These are phyloP conservation scores for Ceratobasidium sp. DNA, from an alignment of 1,284 basidiomycete species.

Conservation along the genomic window DNA sequence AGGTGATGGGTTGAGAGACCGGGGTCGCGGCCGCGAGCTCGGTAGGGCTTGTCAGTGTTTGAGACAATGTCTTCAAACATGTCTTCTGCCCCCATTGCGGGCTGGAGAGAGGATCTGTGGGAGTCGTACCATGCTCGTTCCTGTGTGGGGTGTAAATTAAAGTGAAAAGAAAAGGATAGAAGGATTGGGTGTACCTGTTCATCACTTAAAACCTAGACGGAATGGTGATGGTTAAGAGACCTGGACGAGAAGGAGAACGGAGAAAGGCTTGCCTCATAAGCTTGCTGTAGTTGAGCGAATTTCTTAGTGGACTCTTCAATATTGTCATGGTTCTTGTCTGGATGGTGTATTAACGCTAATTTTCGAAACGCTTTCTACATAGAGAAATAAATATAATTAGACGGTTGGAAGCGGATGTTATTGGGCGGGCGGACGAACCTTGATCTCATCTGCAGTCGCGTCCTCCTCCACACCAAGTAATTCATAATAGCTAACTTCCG, in stretches of 20 bases:
- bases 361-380: conserved; percentile 84
- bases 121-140: conserved; percentile 99
- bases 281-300: conserved; percentile 92
- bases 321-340: conserved; percentile 88
- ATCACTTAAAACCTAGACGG: conserved; percentile 83
- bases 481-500: conserved; percentile 79
- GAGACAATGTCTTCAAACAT: conserved; percentile 89
- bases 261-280: conserved; percentile 81
- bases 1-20: conserved; percentile 87
- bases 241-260: not conserved
- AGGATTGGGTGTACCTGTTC: conserved; percentile 77
- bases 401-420: not conserved
- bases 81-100: conserved; percentile 84
- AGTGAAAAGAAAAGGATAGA: conserved; percentile 6
- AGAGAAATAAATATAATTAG: conserved; percentile 30
- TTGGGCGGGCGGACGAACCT: conserved; percentile 62
- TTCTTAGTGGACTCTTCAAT: conserved; percentile 88
- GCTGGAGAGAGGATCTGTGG: conserved; percentile 88
- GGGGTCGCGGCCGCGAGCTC: conserved; percentile 60
- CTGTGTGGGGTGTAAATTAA: conserved; percentile 64
- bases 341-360: conserved; percentile 88
- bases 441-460: conserved; percentile 90
- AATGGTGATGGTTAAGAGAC: conserved; percentile 36
- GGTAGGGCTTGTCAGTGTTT: conserved; percentile 53
- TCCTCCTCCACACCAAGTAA: conserved; percentile 83